A percentile compares a stretch with the other conserved stretches of the same genome.
Conservation (phyloP, 2,329 filamentous ascomycete species). For the Remersonia thermophila region DNA sequence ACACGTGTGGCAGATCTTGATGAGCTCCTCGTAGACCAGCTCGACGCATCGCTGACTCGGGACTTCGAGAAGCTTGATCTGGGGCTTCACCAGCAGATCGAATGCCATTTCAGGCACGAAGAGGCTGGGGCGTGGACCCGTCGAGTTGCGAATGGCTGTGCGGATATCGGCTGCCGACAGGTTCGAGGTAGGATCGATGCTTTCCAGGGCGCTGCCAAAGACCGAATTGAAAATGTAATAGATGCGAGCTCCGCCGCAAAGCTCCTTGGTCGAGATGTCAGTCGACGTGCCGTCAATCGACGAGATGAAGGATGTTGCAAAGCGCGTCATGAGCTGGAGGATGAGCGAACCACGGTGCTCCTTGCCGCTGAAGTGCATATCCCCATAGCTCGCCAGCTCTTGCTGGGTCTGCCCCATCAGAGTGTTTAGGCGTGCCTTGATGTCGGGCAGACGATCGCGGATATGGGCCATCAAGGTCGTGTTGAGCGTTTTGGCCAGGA, state of each 20-base stretch:
- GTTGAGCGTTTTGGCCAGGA: constrained; percentile 87
- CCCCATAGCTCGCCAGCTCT: constrained; percentile 93
- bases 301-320: constrained; percentile 93
- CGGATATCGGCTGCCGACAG: constrained; percentile 89
- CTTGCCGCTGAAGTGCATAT: constrained; percentile 94
- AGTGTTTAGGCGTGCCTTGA: constrained; percentile 94
- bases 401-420: constrained; percentile 99
- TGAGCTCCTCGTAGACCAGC: constrained; percentile 94
- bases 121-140: constrained; percentile 83
- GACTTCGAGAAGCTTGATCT: constrained; percentile 92
- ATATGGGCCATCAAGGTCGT: constrained; percentile 94
- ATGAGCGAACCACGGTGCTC: constrained; percentile 93
- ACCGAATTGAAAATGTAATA: constrained; percentile 99
- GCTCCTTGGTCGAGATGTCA: constrained; percentile 96
- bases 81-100: constrained; percentile 91
- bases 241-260: constrained; percentile 86
- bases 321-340: constrained; percentile 93
- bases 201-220: constrained; percentile 90
- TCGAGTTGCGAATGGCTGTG: constrained; percentile 96
- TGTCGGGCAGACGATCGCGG: constrained; percentile 87
- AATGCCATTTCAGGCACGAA: constrained; percentile 98
- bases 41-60: constrained; percentile 95
- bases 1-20: constrained; percentile 98
- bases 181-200: constrained; percentile 92
- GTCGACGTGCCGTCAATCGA: constrained; percentile 98